Conservation (phyloP, 2,329 filamentous ascomycete species). For the Didymella lethalis region DNA sequence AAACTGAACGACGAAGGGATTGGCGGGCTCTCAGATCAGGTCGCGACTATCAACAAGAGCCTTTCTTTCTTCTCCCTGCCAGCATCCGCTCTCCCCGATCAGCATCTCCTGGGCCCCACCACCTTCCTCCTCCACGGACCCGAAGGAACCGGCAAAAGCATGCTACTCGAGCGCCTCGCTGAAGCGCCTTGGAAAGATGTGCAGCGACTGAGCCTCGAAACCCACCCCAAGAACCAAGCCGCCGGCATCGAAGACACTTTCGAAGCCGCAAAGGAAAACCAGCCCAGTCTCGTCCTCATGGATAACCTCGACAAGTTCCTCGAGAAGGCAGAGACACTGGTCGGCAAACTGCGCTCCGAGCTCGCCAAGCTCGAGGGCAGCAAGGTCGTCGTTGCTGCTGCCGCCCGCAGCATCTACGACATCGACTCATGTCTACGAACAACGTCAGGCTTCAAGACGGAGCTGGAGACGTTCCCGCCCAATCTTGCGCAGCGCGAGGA, state of each 20-base stretch:
- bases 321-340: conserved; percentile 42
- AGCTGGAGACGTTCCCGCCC: conserved; percentile 80
- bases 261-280: conserved; percentile 69
- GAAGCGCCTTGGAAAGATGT: conserved; percentile 73
- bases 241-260: conserved; percentile 72
- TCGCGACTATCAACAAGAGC: conserved; percentile 71
- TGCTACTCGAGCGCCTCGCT: conserved; percentile 73
- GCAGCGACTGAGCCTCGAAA: conserved; percentile 64
- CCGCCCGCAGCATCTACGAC: conserved; percentile 75
- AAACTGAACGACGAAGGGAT: conserved; percentile 60
- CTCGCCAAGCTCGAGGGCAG: conserved; percentile 62
- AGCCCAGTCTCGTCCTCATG: conserved; percentile 81
- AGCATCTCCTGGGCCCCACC: conserved; percentile 49
- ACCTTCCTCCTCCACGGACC: conserved; percentile 81
- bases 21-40: conserved; percentile 71
- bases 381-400: conserved; percentile 75
- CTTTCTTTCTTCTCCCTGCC: conserved; percentile 54
- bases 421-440: conserved; percentile 74
- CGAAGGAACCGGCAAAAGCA: conserved; percentile 83
- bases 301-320: conserved; percentile 76
- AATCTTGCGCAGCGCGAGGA: conserved; percentile 73
- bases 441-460: conserved; percentile 68
- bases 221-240: conserved; percentile 55
- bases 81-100: conserved; percentile 26
- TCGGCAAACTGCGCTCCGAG: conserved; percentile 35